Base-by-base conservation (phyloP, 768 basidiomycete genomes). In the Butyriboletus loyo region DNA sequence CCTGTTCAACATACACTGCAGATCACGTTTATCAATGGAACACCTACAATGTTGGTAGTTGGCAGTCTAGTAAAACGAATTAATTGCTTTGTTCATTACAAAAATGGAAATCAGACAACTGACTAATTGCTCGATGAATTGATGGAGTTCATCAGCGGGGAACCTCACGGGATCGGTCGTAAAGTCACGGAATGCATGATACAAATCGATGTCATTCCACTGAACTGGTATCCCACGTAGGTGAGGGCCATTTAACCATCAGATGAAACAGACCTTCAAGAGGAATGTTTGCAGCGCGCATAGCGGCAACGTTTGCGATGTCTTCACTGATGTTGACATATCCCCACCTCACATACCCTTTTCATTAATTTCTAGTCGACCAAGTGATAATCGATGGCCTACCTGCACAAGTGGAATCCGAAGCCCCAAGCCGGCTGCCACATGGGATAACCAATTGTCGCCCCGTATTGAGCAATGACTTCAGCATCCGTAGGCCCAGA, bases 181-280 rank as follows among this genome's bases (percentile, higher is more conserved):
- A 57, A 87, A 87, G 66, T 86, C 86, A 15, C 87, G 76, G 32
- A 77, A 73, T 25, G 84, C 80, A 58, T 86, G 81, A 58, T 86
- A 88, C 47, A 88, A 55, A 67, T 89, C 86, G 54, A 89, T 86
- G 57, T 88, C 87, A 61, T 85, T 87, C 87, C 87, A 89, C 77
- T 86, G 86, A 39, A 82, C 85, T 85, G 32, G 19, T 25, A 13
- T 19, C 0, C 17, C 19, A 15, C 51, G 66, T 6, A 54, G 32
- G 11, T 19, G 10, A 27, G n/a, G 24, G 10, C 4, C 24, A 43
- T 31, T 1, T 5, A 24, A 4, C n/a, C 31, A 17, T 10, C 27
- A 24, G 25, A 56, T 14, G 32, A 43, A 49, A 53, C 58, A 40
- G 24, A 83, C 83, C 81, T 79, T 92, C 89, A 6, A 92, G 75